These are phyloP conservation scores for Paramarasmius palmivorus DNA, from an alignment of 1,284 basidiomycete genomes.

Conservation along the genomic window DNA sequence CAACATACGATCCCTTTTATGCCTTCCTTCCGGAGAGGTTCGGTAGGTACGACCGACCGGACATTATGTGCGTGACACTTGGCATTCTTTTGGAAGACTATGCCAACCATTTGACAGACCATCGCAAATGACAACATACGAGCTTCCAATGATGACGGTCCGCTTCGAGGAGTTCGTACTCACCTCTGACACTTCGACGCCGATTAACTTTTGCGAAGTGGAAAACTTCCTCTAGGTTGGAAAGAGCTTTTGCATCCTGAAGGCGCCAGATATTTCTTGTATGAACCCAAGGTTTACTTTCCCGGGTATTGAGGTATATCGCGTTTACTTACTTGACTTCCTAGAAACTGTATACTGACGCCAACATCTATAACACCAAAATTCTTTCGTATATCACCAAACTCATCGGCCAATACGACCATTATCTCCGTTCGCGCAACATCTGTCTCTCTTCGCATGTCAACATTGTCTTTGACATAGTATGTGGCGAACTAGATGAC, in stretches of 20 bases:
- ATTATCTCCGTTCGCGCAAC: conserved; percentile 23
- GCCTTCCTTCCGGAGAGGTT: no score
- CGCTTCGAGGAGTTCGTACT: background rate
- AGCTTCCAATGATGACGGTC: background rate
- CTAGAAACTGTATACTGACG: conserved; percentile 38
- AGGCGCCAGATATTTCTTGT: conserved; percentile 37
- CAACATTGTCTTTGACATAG: conserved; percentile 38
- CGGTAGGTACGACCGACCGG: no score
- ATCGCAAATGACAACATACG: background rate
- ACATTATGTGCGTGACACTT: no score
- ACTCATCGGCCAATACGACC: conserved; percentile 25
- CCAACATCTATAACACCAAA: conserved; percentile 31
- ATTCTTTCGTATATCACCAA: conserved; percentile 24
- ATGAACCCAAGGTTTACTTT: conserved; percentile 28
- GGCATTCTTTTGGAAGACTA: background rate
- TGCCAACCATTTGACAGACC: no score
- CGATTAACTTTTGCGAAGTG: background rate
- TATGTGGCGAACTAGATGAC: conserved; percentile 1
- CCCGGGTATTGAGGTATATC: no score
- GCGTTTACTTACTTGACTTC: background rate
- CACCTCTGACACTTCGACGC: background rate
- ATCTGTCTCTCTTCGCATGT: conserved; percentile 24
- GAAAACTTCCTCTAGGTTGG: conserved; percentile 23
- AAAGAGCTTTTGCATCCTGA: conserved; percentile 31
- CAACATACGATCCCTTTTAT: no score